Base-by-base conservation (phyloP, 345 rosid genomes). In the Eutrema japonicum region DNA sequence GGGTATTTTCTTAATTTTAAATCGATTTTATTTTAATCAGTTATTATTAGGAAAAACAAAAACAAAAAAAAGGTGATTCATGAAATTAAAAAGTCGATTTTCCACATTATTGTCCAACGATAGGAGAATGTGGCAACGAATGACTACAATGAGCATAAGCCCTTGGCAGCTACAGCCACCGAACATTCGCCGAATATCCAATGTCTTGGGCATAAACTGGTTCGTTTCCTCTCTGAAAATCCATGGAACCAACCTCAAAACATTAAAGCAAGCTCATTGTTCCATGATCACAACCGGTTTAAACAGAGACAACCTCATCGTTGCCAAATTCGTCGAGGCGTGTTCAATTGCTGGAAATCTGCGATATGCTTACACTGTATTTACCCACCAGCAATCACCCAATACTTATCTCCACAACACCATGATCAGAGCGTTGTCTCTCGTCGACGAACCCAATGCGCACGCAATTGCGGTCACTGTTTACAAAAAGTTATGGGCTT, bases 381-480 rank as follows among this genome's bases (percentile, higher is more conserved):
- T 89, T 13, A 46, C 67, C 66, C 74, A 52, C 53, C 50, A 56
- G 46, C 63, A 78, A 7, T 55, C 26, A 16, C 84, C 83, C 58
- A 68, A 79, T 14, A 29, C 87, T 35, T 71, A 66, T 56, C 81
- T 84, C 70, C 77, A 71, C 63, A 93, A 93, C 83, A 71, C 85
- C 68, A 76, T 86, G 78, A 84, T 87, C 73, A 88, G 77, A 78
- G 82, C 84, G 45, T 80, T 90, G 42, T 86, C 88, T 30, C 72
- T 64, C 57, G 70, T 69, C 5, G 79, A 73, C 29, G 74, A 74
- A 27, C 79, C 83, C 52, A 50, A 42, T 9, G 65, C 76, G 5
- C 27, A 52, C 5, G 3, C 74, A 40, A 11, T 2, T 1, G 89
- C 96, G 6, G 49, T 92, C 64, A 13, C 38, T 11, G 77, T 88